Base-by-base conservation (phyloP, 306 rosid genomes). In the Quercus berberidifolia region DNA sequence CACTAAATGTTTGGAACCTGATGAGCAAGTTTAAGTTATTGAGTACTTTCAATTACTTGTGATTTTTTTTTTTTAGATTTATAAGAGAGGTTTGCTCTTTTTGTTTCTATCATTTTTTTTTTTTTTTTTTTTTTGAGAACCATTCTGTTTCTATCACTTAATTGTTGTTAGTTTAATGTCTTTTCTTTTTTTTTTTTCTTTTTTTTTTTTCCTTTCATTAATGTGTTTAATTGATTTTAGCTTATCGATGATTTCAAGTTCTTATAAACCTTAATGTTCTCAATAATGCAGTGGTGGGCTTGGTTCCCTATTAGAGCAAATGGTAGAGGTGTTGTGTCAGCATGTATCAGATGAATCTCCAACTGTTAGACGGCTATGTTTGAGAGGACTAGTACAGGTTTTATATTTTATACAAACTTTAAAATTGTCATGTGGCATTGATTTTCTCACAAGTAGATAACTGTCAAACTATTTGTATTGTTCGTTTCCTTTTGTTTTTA, bases 371-470 rank as follows among this genome's bases (percentile, higher is more conserved):
- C 92, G 98, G 59, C 88, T 94, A 81, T 94, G 98, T 84, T 87
- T 94, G 88, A 89, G 94, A 88, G 98, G 98, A 78, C 88, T 94
- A 83, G 97, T 91, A 62, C 93, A 94, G 98, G 98, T 94, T 79
- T 74, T 26, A n/a, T 68, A 74, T 71, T 77, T 79, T 68, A 64
- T 38, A 76, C 59, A 30, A 59, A 59, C 55, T 20, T 49, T 56
- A 78, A 73, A 67, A 75, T 74, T 69, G 75, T 62, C 46, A 41
- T 56, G 74, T 63, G 43, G 77, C 55, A 49, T 35, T 75, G 5
- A 20, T 59, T 76, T 76, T 73, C 77, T 76, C 58, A 28, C 59
- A n/a, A 67, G 75, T 14, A 64, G 70, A 70, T 49, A 41, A 41
- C 56, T 82, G 55, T 3, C 17, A 1, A 77, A 60, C 51, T 52